Conservation (phyloP, 331 rosid genomes). For the Malus hybrid region DNA sequence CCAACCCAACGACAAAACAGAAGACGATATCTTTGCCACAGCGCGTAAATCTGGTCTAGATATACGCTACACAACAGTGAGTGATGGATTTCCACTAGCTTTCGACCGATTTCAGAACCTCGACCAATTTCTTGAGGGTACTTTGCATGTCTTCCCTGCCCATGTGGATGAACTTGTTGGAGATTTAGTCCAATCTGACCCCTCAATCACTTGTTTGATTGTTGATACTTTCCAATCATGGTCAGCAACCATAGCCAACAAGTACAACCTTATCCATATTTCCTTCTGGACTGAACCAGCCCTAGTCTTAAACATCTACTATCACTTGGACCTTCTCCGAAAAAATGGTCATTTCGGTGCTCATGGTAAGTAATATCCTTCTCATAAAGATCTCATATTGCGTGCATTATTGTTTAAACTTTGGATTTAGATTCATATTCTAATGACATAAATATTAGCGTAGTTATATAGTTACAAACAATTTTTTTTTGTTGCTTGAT, state of each 20-base stretch:
- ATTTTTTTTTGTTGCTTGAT: not conserved
- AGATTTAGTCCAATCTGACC: constrained; percentile 7
- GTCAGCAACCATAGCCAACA: constrained; percentile 15
- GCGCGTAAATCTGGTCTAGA: constrained; percentile 20
- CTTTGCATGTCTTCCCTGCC: constrained; percentile 13
- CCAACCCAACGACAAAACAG: not conserved
- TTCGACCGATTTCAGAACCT: constrained; percentile 15
- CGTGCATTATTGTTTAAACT: too few species aligned
- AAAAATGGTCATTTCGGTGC: constrained; percentile 22
- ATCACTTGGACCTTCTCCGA: constrained; percentile 27
- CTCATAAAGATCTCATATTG: not conserved
- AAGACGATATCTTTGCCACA: constrained; percentile 8
- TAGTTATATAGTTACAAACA: too few species aligned
- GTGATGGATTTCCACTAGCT: constrained; percentile 16
- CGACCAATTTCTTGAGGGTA: constrained; percentile 3
- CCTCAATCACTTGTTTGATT: constrained; percentile 23
- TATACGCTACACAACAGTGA: constrained; percentile 20
- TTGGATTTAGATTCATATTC: too few species aligned
- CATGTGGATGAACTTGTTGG: constrained; percentile 26
- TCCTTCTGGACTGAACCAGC: constrained; percentile 42
- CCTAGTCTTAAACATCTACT: constrained; percentile 14
- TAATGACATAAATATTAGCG: too few species aligned
- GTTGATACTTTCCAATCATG: constrained; percentile 25
- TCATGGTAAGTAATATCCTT: constrained; percentile 4
- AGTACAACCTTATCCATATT: constrained; percentile 21